phyloP scores from a whole-genome alignment of 2,329 filamentous ascomycete genomes.

The Ophiosphaerella korrae region DNA sequence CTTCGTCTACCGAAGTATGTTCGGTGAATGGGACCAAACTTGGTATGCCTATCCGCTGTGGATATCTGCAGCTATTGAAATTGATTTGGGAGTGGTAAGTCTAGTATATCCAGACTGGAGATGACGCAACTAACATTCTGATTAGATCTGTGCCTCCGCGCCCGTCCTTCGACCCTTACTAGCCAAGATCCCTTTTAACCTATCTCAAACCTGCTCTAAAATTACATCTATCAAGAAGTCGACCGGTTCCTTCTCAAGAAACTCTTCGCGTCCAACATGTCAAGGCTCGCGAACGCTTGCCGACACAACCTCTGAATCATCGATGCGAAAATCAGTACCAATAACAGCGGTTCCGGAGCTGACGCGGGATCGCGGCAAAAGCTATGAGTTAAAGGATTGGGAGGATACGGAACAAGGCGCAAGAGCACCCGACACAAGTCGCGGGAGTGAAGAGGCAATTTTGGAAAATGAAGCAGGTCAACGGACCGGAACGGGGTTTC shows the following conservation, averaged over 20 bases:
- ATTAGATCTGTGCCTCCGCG: conserved; percentile 37
- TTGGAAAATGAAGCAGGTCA: conserved; percentile 3
- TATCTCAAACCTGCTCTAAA: conserved; percentile 21
- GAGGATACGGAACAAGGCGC: conserved; percentile 11
- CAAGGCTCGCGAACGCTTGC: conserved; percentile 1
- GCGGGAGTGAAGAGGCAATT: conserved; percentile 9
- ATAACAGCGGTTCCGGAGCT: conserved; percentile 18
- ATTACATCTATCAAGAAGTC: conserved; percentile 19
- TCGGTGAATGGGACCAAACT: conserved; percentile 50
- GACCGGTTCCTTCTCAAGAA: conserved; percentile 1
- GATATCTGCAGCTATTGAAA: conserved; percentile 54
- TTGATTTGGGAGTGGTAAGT: conserved; percentile 54
- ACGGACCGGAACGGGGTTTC: not conserved
- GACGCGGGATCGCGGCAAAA: conserved; percentile 16
- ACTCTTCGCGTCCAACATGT: conserved; percentile 1
- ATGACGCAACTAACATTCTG: not conserved
- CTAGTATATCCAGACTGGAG: not conserved
- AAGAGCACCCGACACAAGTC: not conserved
- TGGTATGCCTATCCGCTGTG: conserved; percentile 55
- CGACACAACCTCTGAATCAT: conserved; percentile 10
- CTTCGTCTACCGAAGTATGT: conserved; percentile 50
- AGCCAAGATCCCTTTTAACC: conserved; percentile 30
- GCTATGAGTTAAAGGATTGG: conserved; percentile 32
- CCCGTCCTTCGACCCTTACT: conserved; percentile 40
- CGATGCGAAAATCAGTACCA: conserved; percentile 19